Evolutionary conservation across 2,329 filamentous ascomycete genomes (phyloP), one percentile per base, ranked within the genome.

Genomic region (Pseudogymnoascus sp.): DNA sequence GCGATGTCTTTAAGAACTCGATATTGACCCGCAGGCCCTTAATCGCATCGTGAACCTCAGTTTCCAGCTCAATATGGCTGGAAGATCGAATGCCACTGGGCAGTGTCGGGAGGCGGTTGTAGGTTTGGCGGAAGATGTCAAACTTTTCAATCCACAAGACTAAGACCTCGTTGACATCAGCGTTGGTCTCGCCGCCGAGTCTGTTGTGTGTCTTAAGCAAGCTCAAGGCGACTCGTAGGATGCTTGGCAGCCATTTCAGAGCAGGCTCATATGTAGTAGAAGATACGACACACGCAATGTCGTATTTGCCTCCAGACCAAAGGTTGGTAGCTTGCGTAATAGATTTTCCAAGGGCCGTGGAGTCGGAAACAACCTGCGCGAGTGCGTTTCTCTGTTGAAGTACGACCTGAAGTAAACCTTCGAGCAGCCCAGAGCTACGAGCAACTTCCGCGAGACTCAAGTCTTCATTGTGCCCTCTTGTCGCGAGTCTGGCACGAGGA

Each of bases 351-450:
- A 76, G 42, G 6, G 62, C 65, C 1, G 56, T 64, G 17, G 68
- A 60, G 5, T 35, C 61, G 29, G 46, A 40, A 19, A 67, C 63
- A 40, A 64, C 64, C n/a, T 3, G 59, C 1, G 71, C 65, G 6
- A 75, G 65, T 7, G 19, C n/a, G 53, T 70, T 71, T 13, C 88
- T 81, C 72, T 93, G 89, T 3, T 78, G 75, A 11, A 90, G 71
- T 1, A 84, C 73, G n/a, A 86, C 77, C 64, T 88, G 82, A 31
- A 97, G 78, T 64, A 97, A 81, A 26, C 93, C 91, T 73, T 99
- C 95, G n/a, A 97, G 78, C 67, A 90, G 90, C 0, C 91, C 91
- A 59, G 90, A 83, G 72, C 91, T 93, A 71, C 93, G 84, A 44
- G 83, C 82, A 7, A 95, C 83, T 69, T 97, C 91, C 7, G 90